Evolutionary conservation across 2,329 filamentous ascomycete genomes (phyloP), one percentile per base, ranked within the genome.

Genomic region (Aspergillus versicolor): DNA sequence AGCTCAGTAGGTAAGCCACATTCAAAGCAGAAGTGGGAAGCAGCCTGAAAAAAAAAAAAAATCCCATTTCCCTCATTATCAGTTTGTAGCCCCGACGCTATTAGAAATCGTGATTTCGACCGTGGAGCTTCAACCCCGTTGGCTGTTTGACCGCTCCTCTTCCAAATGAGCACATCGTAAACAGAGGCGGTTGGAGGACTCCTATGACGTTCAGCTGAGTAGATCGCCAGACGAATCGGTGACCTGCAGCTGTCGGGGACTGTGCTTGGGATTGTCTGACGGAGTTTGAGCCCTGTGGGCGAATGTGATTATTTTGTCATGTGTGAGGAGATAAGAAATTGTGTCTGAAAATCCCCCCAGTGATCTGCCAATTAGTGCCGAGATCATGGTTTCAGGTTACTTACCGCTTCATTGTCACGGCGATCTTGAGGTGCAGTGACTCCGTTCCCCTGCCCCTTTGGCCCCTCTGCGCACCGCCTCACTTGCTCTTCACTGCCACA

Each of bases 401-500:
- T 52, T 63, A 59, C 59, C 57, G 50, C 60, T 58, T 49, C 54
- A 67, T 67, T 63, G 27, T 52, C 24, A 24, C 34, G 66, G 59
- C 58, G 61, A 70, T 67, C 63, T 15, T 46, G 27, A 9, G 9
- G 27, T 11, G 27, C 27, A 30, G 27, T 30, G 34, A 17, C 34
- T 27, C 49, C 46, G 11, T 42, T 48, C 22, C 52, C 42, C 59
- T 49, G 32, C 59, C 58, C 52, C 48, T 57, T 58, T 52, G 38
- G 58, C 59, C 62, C n/a, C 57, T 65, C 56, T 40, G 48, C 47
- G 67, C 67, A 71, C 69, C 68, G 66, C 67, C 67, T 59, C 61
- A 65, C 51, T 22, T 54, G 52, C 41, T 21, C 45, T 62, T 65
- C 67, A 69, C 69, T 70, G 69, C 68, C 68, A 71, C 67, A 52